Base-by-base conservation (phyloP, 768 basidiomycete species). In the Collybia sordida region DNA sequence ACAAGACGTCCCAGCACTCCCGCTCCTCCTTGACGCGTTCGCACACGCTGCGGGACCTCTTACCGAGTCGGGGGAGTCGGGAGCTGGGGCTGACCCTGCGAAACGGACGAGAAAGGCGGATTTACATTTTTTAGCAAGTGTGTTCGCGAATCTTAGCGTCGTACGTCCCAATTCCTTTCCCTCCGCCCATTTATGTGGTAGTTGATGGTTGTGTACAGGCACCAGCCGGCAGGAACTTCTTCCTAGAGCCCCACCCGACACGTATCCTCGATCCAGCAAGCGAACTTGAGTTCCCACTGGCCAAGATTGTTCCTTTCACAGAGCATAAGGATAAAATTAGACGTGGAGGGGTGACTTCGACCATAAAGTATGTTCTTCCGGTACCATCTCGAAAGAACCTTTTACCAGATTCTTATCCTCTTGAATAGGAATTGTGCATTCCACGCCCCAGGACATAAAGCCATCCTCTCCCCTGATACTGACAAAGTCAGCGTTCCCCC, bases 21-120 rank as follows among this genome's bases (percentile, higher is more conserved):
- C 93, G 3, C 72, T 97, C 2, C 81, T 98, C n/a, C 64, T 97
- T 5, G 91, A 98, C 54, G 92, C 94, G 0, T 98, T 97, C 60
- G 79, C 86, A 17, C 83, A 90, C 59, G 89, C 85, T 1, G 87
- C 85, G 5, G 72, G 69, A 22, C 71, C 80, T 19, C 9, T 31
- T 31, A 76, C 75, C 14, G 79, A 81, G 9, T 72, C 73, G 14
- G 31, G 31, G 9, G 31, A 31, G n/a, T 31, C 31, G 31, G 11
- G n/a, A n/a, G n/a, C n/a, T n/a, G n/a, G n/a, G n/a, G 66, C 67
- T 15, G 78, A 82, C 21, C 63, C 71, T 1, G 72, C 74, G 21
- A 77, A 79, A 58, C 74, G 77, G 41, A 64, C 67, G 36, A 72
- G 85, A 39, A 94, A 93, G 69, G 92, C 85, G 42, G 76, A 87